A percentile compares a stretch with the other conserved stretches of the same genome.
Evolutionary conservation across 2,329 filamentous ascomycete species (phyloP).

Genomic region (Fusarium sp.): DNA sequence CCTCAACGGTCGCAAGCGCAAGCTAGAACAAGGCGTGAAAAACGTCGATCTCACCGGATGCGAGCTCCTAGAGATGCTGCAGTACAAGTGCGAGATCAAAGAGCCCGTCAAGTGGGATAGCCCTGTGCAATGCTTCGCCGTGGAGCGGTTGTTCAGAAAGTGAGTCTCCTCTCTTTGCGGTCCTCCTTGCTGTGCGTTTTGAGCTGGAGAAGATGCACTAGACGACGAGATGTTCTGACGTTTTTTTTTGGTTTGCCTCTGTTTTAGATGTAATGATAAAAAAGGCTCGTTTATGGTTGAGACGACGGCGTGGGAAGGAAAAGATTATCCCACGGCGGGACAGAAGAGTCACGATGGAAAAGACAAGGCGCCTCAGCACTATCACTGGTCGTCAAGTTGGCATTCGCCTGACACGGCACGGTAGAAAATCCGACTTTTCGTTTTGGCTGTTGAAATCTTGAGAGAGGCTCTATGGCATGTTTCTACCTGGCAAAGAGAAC

Average conservation of each 20-base stretch:
- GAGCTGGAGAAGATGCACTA: background rate
- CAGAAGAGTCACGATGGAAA: conserved; percentile 27
- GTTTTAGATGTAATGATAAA: conserved; percentile 64
- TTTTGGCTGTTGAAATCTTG: background rate
- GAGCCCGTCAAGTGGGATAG: conserved; percentile 57
- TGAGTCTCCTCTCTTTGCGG: conserved; percentile 48
- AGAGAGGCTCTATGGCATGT: background rate
- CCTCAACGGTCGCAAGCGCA: conserved; percentile 61
- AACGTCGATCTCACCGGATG: conserved; percentile 63
- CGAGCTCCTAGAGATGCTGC: conserved; percentile 65
- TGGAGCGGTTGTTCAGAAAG: conserved; percentile 69
- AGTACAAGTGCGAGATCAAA: conserved; percentile 68
- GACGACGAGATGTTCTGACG: conserved; percentile 5
- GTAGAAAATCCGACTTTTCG: conserved; percentile 6
- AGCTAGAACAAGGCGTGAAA: conserved; percentile 52
- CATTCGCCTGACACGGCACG: conserved; percentile 46
- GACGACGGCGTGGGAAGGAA: conserved; percentile 69
- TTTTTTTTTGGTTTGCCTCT: conserved; percentile 2
- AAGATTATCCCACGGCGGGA: conserved; percentile 27
- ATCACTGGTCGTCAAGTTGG: conserved; percentile 50
- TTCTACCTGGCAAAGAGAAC: background rate
- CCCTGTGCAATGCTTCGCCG: conserved; percentile 63
- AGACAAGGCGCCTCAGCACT: conserved; percentile 36
- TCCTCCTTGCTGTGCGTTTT: background rate
- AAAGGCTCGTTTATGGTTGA: conserved; percentile 68